These are phyloP conservation scores for Penicillium angulare DNA, from an alignment of 495 filamentous ascomycete genomes.

Conservation along the genomic window DNA sequence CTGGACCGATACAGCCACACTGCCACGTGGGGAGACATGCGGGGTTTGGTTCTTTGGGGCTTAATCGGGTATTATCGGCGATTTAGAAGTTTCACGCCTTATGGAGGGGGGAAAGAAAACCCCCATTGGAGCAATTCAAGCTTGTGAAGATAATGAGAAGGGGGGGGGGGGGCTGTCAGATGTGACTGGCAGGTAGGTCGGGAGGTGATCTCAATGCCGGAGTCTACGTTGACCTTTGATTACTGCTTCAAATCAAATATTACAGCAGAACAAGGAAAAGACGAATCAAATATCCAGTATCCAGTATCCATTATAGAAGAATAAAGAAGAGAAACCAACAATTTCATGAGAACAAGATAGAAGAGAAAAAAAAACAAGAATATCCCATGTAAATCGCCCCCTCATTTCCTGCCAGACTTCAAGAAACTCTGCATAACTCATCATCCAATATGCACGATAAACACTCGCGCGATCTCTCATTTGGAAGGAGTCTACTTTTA, in stretches of 20 bases:
- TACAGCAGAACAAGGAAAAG: too few species aligned
- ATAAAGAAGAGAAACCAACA: too few species aligned
- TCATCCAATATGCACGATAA: background rate
- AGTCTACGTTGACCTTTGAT: too few species aligned
- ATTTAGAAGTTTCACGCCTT: background rate
- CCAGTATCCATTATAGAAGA: too few species aligned
- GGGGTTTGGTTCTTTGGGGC: background rate
- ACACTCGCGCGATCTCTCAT: background rate
- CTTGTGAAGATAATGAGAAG: background rate
- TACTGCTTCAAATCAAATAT: too few species aligned
- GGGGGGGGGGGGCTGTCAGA: background rate
- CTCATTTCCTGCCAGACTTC: too few species aligned
- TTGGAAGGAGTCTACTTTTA: conserved; percentile 1
- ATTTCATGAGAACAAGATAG: too few species aligned
- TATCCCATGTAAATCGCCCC: too few species aligned
- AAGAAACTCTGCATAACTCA: background rate
- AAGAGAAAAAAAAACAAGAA: background rate
- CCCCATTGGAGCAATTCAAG: background rate
- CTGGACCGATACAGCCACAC: background rate
- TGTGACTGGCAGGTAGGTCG: background rate
- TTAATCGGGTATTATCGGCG: conserved; percentile 1
- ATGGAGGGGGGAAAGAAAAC: background rate
- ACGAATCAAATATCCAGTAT: too few species aligned
- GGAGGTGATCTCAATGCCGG: background rate
- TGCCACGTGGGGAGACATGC: conserved; percentile 4